These are phyloP conservation scores for Vaccinium myrtillus DNA, from an alignment of 148 eudicot genomes.

Conservation along the genomic window DNA sequence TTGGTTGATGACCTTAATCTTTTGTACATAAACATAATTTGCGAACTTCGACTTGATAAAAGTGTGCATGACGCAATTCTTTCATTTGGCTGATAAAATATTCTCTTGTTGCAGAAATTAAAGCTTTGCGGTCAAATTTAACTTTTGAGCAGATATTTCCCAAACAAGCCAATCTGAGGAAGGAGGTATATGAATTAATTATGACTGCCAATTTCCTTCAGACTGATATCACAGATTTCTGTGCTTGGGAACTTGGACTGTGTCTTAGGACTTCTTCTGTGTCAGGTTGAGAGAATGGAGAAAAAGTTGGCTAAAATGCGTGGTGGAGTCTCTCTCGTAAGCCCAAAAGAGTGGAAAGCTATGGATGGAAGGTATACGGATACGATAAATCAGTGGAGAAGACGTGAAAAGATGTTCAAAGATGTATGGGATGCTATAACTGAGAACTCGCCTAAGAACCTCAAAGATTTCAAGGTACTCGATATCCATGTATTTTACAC, in stretches of 20 bases:
- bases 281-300: conserved; percentile 77
- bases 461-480: conserved; percentile 81
- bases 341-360: conserved; percentile 78
- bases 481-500: not conserved
- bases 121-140: conserved; percentile 74
- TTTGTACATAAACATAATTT: not conserved
- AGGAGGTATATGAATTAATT: conserved; percentile 48
- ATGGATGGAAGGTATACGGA: conserved; percentile 53
- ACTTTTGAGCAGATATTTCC: conserved; percentile 72
- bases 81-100: not conserved
- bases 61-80: not conserved
- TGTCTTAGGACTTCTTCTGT: not conserved
- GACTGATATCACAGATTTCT: not conserved
- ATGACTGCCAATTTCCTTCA: not conserved
- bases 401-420: conserved; percentile 88
- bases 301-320: conserved; percentile 62
- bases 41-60: not conserved
- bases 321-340: conserved; percentile 87
- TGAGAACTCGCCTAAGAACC: conserved; percentile 78
- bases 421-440: conserved; percentile 96
- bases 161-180: conserved; percentile 47
- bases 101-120: conserved; percentile 55
- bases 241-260: not conserved
- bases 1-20: not conserved
- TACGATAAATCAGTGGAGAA: conserved; percentile 77